Conservation (phyloP, 352 stramenopile genomes). For the Pythium rhizo-oryzae region DNA sequence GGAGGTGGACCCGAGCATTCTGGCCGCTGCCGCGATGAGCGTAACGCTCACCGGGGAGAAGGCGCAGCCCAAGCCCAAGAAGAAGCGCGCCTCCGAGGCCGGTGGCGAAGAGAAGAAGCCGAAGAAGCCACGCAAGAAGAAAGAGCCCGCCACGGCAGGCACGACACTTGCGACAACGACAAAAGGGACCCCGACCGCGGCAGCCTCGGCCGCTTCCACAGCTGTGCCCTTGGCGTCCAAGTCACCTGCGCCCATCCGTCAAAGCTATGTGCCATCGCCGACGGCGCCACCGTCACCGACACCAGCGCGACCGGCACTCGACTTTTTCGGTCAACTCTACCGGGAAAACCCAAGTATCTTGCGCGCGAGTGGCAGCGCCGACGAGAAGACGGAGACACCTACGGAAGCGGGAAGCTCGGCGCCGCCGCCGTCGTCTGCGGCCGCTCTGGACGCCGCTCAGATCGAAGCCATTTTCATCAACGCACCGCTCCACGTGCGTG, state of each 20-base stretch:
- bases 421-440: not conserved
- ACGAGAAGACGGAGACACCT: not conserved
- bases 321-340: conserved; percentile 48
- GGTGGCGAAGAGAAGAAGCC: conserved; percentile 14
- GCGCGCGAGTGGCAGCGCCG: not conserved
- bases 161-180: conserved; percentile 5
- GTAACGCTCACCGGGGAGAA: conserved; percentile 24
- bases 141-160: conserved; percentile 21
- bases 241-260: conserved; percentile 22
- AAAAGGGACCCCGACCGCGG: not conserved
- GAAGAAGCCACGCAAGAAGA: conserved; percentile 32
- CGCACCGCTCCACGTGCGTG: conserved; percentile 34
- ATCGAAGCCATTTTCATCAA: conserved; percentile 37
- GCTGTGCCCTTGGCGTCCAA: conserved; percentile 3
- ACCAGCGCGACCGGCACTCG: conserved; percentile 35
- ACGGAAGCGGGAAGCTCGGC: not conserved
- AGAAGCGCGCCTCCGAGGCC: conserved; percentile 17
- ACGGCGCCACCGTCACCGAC: conserved; percentile 42
- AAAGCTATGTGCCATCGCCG: conserved; percentile 39
- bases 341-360: conserved; percentile 26
- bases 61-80: conserved; percentile 17
- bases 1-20: conserved; percentile 5
- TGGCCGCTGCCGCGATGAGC: conserved; percentile 14
- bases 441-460: conserved; percentile 10
- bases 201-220: not conserved